Percentiles rank a stretch among this genome's conserved stretches.
phyloP scores from a whole-genome alignment of 192 early-diverging fungal genomes.

The Coemansia sp. region DNA sequence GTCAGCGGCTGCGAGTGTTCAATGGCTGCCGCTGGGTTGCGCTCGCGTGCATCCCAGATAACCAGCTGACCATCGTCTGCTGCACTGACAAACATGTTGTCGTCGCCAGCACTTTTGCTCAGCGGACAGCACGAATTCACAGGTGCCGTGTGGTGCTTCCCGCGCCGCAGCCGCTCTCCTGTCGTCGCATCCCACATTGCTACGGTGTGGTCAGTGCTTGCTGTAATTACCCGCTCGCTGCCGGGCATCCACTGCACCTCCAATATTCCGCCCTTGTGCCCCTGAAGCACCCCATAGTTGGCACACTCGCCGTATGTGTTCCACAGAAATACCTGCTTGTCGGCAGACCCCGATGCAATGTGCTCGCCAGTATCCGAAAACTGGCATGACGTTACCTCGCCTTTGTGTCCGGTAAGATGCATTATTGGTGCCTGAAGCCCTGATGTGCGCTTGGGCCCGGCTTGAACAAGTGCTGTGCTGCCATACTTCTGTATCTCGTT shows the following conservation, averaged over 20 bases:
- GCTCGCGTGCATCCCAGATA: slow-evolving; percentile 73
- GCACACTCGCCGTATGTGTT: slow-evolving; percentile 85
- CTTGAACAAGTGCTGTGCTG: slow-evolving; percentile 19
- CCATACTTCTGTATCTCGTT: slow-evolving; percentile 1
- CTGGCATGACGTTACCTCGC: slow-evolving; percentile 78
- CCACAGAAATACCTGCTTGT: slow-evolving; percentile 89
- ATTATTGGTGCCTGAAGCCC: slow-evolving; percentile 82
- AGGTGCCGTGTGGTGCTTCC: slow-evolving; percentile 74
- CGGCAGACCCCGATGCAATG: slow-evolving; percentile 79
- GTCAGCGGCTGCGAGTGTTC: slow-evolving; percentile 72
- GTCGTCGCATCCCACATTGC: slow-evolving; percentile 82
- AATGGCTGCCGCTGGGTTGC: slow-evolving; percentile 61
- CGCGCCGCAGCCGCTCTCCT: slow-evolving; percentile 78
- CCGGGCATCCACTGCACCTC: slow-evolving; percentile 92
- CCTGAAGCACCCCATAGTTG: slow-evolving; percentile 86
- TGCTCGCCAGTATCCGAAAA: slow-evolving; percentile 85
- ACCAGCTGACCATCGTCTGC: slow-evolving; percentile 81
- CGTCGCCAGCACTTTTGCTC: slow-evolving; percentile 60
- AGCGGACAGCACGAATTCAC: slow-evolving; percentile 81
- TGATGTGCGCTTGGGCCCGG: slow-evolving; percentile 63
- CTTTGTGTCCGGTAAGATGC: slow-evolving; percentile 77
- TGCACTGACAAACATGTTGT: slow-evolving; percentile 73
- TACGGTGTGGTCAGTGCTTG: slow-evolving; percentile 77
- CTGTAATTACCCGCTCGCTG: slow-evolving; percentile 74
- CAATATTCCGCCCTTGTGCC: slow-evolving; percentile 80